Base-by-base conservation (phyloP, 305 asterid species). In the Fraxinus latifolia region DNA sequence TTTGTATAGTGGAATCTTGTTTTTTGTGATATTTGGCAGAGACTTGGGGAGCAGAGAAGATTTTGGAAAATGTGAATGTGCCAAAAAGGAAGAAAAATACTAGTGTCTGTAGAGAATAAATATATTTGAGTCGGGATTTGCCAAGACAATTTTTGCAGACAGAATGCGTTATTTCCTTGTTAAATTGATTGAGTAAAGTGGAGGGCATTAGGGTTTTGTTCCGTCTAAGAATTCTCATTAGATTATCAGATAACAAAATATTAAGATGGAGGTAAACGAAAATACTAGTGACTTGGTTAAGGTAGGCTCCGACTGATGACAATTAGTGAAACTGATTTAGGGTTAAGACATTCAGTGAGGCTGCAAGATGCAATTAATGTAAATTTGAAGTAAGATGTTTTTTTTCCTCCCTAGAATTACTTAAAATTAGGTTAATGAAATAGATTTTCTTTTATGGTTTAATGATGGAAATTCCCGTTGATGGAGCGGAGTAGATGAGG, bases 81-180 rank as follows among this genome's bases (percentile, higher is more conserved):
- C 60, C 74, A 37, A 8, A 55, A 78, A 7, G 27, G 80, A 62
- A 44, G 44, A 53, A 12, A 7, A 32, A 77, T 65, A 27, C n/a
- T 58, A 44, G 60, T 19, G 72, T 32, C 60, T 62, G 34, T 33
- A 82, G 25, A 77, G 47, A 78, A 77, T 37, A 68, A 62, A 70
- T 39, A 27, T 32, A 44, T 36, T 36, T 7, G 70, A 42, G 19
- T 34, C 1, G 70, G 21, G 27, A 75, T 77, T 36, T 34, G 12
- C 44, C 50, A 33, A 8, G n/a, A 23, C 25, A 7, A 19, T 39
- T 37, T 15, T 19, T 58, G 29, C 50, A 19, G 0, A 12, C 27
- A 14, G 29, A 50, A 55, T 19, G 27, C 12, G 21, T 58, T 17
- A 25, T 19, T 58, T 58, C 29, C 68, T 58, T 5, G 68, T 58